A percentile compares a stretch with the other conserved stretches of the same genome.
Conservation (phyloP, 176 grass and related monocot genomes). For the Bonia amplexicaulis region DNA sequence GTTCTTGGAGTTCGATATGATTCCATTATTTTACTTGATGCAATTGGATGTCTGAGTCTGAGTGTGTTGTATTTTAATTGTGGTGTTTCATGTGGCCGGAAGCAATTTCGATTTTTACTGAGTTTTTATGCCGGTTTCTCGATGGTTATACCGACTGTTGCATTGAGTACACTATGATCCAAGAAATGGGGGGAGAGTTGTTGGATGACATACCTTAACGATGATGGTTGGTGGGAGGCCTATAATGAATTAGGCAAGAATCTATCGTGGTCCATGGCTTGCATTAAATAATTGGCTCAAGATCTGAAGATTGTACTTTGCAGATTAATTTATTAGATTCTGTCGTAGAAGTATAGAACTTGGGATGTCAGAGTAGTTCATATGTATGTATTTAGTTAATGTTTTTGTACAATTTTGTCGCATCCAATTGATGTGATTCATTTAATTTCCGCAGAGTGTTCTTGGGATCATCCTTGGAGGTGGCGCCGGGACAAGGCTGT, state of each 20-base stretch:
- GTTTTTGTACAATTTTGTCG: background rate
- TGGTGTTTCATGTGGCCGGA: background rate
- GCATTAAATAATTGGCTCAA: background rate
- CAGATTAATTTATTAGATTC: background rate
- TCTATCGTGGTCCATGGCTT: constrained; percentile 18
- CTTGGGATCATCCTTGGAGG: constrained; percentile 95
- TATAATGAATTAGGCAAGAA: constrained; percentile 15
- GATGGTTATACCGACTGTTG: background rate
- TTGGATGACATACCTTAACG: background rate
- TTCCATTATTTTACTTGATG: background rate
- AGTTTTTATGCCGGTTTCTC: background rate
- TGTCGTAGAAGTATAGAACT: background rate
- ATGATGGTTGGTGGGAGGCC: background rate
- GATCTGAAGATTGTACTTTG: constrained; percentile 19
- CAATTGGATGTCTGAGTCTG: background rate
- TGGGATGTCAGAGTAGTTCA: background rate
- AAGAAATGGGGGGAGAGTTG: constrained; percentile 1
- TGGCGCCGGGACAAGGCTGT: constrained; percentile 85
- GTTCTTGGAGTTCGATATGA: background rate
- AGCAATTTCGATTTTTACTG: background rate
- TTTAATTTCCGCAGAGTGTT: constrained; percentile 64
- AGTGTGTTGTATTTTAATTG: background rate
- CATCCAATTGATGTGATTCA: constrained; percentile 10
- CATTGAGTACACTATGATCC: background rate
- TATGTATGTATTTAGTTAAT: background rate